Base-by-base conservation (phyloP, 2,329 filamentous ascomycete species). In the Chrysosporium queenslandicum region DNA sequence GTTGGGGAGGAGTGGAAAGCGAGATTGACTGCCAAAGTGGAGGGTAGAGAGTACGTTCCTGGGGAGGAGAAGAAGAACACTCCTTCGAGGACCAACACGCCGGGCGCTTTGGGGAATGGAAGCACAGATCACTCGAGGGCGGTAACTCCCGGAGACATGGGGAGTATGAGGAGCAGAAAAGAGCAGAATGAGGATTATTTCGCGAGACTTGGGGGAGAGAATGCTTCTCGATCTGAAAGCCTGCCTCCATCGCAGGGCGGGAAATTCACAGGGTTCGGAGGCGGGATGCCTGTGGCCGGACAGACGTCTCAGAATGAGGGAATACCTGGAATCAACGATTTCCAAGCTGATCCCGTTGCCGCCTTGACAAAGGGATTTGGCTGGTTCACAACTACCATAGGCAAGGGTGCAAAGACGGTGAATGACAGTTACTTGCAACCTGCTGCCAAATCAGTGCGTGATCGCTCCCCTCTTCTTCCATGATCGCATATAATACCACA, bases 1-100 rank as follows among this genome's bases (percentile, higher is more conserved):
- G 86, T 85, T 0, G 91, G 90, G 52, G 91, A 96, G 69, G 91
- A 96, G 72, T 97, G 85, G 82, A 96, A 96, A 70, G 90, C 95
- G 68, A 79, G 89, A 56, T 70, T 97, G 58, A 83, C 82, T 30
- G 87, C 86, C 62, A 91, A 92, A 73, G 87, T 94, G 5, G 92
- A 97, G 68, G 87, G 86, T 11, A 78, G 78, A 54, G 87, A 94
- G 60, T 97, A 94, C 65, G 86, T 92, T 1, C 84, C 84, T 14
- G 81, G 79, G 6, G 78, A 83, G 66, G 83, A 82, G 68, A 73
- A 74, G 49, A 65, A 63, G 55, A 68, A 68, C 58, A 66, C 65
- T 65, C 42, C 60, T 23, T 68, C 68, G 52, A 64, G 61, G 37
- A 63, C 70, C 29, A 67, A 63, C 52, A 73, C 59, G 9, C 66